These are phyloP conservation scores for Vitis rupestris DNA, from an alignment of 164 flowering plant genomes.

Conservation along the genomic window DNA sequence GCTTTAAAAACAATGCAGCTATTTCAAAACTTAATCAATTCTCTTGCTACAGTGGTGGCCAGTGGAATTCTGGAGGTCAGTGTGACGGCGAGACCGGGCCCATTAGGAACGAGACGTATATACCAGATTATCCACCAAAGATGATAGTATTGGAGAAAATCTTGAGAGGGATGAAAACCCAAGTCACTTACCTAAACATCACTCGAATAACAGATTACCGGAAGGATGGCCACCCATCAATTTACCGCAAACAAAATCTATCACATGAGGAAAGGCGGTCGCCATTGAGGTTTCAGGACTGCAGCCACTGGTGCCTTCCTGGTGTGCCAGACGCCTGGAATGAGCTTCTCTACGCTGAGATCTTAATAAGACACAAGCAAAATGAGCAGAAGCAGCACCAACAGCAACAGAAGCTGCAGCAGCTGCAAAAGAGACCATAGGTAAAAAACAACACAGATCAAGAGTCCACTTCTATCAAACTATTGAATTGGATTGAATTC, in stretches of 20 bases:
- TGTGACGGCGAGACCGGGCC: constrained; percentile 85
- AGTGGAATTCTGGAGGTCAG: constrained; percentile 92
- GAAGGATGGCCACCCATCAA: constrained; percentile 93
- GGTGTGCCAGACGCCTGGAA: constrained; percentile 99
- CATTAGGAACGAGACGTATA: constrained; percentile 62
- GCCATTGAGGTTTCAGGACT: constrained; percentile 71
- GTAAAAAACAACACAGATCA: constrained; percentile 9
- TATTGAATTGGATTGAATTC: constrained; percentile 1
- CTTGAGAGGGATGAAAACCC: constrained; percentile 69
- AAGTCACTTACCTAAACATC: constrained; percentile 66
- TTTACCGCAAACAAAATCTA: constrained; percentile 58
- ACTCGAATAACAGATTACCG: constrained; percentile 85
- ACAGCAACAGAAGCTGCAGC: constrained; percentile 19
- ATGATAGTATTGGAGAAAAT: constrained; percentile 72
- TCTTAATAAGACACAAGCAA: constrained; percentile 43
- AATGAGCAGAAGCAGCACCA: constrained; percentile 15
- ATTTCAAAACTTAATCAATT: no score
- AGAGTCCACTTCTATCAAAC: no score
- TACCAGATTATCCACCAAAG: constrained; percentile 63
- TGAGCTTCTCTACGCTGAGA: constrained; percentile 79
- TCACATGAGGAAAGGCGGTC: constrained; percentile 52
- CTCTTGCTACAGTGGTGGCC: constrained; percentile 68
- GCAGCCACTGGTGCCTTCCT: constrained; percentile 99
- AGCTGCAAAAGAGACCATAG: constrained; percentile 29
- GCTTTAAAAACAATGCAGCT: not conserved